Evolutionary conservation across 1,284 basidiomycete species (phyloP), one percentile per base, ranked within the genome.

Genomic region (Sporisorium graminicola): DNA sequence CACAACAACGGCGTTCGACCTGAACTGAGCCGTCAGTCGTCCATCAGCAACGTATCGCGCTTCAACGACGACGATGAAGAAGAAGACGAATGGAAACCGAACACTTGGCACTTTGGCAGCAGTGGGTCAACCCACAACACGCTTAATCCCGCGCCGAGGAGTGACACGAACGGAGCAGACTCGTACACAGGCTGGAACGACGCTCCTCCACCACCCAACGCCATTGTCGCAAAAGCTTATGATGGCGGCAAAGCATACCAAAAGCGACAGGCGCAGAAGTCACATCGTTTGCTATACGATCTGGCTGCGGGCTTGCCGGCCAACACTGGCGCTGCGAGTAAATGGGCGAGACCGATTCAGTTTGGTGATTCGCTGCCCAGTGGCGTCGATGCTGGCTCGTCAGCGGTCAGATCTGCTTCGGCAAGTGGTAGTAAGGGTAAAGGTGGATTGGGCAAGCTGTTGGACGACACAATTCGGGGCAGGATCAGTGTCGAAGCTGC

Each of bases 331-430:
- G 76, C 81, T 0, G 83, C 83, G 7, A 70, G 74, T 49, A 80
- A 84, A 51, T 85, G 83, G 83, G 77, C 80, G 6, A 65, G 82
- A 6, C 83, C 83, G 0, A 85, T 85, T 33, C 68, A 79, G 37
- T 76, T 73, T 64, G 74, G 71, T 18, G 83, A 82, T 49, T 66
- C 83, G 27, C 83, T 81, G 18, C 52, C 75, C 1, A 42, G 58
- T 22, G 70, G 54, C 29, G 22, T 26, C 14, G 59, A 14, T 35
- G 24, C 9, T 13, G 26, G 37, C 35, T 14, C 35, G 35, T 10
- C 13, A 14, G 29, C 50, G 24, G 26, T 5, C 16, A 26, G 22
- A 18, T 47, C 24, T 24, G 44, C 40, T 8, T 22, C 47, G 16
- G 24, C 13, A n/a, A 43, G 59, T 47, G 49, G 26, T 5, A 29